Conservation (phyloP, 768 basidiomycete genomes). For the Kondoa malvinella region DNA sequence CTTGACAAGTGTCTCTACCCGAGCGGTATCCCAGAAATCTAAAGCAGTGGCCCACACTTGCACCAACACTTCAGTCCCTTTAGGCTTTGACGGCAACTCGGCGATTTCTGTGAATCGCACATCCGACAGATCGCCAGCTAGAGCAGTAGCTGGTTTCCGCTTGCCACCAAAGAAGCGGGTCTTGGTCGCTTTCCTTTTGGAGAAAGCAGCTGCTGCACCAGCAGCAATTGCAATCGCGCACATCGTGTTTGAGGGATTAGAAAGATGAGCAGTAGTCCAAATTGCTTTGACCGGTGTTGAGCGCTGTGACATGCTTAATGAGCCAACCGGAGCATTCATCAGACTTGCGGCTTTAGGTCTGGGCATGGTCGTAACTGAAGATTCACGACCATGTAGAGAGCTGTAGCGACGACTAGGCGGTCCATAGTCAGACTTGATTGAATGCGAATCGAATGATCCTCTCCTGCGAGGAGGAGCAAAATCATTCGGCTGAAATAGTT, state of each 20-base stretch:
- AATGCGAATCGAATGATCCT: not conserved
- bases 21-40: constrained; percentile 24
- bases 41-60: constrained; percentile 26
- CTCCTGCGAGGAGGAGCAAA: not conserved
- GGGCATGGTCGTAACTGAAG: not conserved
- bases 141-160: not conserved
- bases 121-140: not conserved
- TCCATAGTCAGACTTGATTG: not conserved
- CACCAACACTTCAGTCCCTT: constrained; percentile 23
- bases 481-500: not conserved
- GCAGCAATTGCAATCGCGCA: constrained; percentile 4
- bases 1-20: constrained; percentile 20
- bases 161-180: not conserved
- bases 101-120: constrained; percentile 13
- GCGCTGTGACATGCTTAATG: not conserved
- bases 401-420: not conserved
- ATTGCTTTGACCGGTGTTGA: not conserved
- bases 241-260: not conserved
- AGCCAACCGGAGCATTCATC: not conserved
- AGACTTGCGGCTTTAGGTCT: not conserved
- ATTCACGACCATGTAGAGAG: not conserved
- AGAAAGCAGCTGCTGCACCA: not conserved
- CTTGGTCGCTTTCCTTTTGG: not conserved
- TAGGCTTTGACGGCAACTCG: constrained; percentile 6
- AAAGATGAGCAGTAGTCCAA: not conserved